Conservation (phyloP, 495 filamentous ascomycete genomes). For the Penicillium subrubescens region DNA sequence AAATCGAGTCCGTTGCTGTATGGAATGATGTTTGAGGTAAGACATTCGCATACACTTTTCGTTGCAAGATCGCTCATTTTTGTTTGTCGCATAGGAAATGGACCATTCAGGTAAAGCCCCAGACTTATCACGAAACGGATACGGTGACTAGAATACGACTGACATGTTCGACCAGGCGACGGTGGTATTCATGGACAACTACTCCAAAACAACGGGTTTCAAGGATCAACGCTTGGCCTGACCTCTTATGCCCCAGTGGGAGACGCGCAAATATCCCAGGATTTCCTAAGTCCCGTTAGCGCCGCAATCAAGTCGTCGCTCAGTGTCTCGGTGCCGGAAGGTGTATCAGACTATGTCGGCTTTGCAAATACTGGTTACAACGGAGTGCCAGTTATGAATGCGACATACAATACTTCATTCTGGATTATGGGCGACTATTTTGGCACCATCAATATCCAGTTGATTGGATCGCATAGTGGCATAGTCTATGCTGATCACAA, state of each 20-base stretch:
- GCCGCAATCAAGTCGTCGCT: constrained; percentile 59
- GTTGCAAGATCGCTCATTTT: neutral
- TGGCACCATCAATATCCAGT: constrained; percentile 30
- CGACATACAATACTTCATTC: constrained; percentile 56
- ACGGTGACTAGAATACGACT: neutral
- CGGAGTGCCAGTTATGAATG: constrained; percentile 57
- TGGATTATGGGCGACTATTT: constrained; percentile 53
- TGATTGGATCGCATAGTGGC: constrained; percentile 35
- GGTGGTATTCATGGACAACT: constrained; percentile 78
- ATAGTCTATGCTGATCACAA: constrained; percentile 40
- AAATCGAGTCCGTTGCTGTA: constrained; percentile 56
- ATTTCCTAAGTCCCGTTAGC: constrained; percentile 53
- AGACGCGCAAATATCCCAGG: constrained; percentile 50
- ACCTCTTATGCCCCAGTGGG: constrained; percentile 59
- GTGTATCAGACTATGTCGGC: constrained; percentile 47
- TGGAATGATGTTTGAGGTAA: constrained; percentile 63
- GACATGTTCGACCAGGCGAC: constrained; percentile 41
- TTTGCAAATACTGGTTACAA: constrained; percentile 63
- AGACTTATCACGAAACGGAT: neutral
- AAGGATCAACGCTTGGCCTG: constrained; percentile 51
- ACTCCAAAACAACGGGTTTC: constrained; percentile 74
- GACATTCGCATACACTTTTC: neutral
- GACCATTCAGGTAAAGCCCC: constrained; percentile 60
- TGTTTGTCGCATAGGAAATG: constrained; percentile 53
- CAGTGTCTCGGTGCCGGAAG: constrained; percentile 48